Conservation (phyloP, 805 yeast species). For the Candida montana region DNA sequence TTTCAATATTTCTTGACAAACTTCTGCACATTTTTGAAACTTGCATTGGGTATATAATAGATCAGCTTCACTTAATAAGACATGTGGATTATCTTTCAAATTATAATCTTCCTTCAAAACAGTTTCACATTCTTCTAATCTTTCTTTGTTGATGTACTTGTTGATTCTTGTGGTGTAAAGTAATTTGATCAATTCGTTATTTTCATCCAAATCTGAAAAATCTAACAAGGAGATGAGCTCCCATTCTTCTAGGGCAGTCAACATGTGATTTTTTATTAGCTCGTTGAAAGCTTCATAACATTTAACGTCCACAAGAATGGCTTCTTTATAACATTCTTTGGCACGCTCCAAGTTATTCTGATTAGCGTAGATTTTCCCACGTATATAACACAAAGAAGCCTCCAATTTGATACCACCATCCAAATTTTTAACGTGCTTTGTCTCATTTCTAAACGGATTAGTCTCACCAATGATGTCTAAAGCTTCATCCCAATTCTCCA, state of each 20-base stretch:
- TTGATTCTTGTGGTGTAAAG: conserved; percentile 73
- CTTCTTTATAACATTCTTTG: conserved; percentile 80
- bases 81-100: conserved; percentile 63
- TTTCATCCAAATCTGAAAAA: conserved; percentile 71
- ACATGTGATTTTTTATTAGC: conserved; percentile 60
- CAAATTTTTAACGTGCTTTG: conserved; percentile 37
- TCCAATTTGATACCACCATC: conserved; percentile 88
- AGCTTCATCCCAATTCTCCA: conserved; percentile 85
- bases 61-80: conserved; percentile 65
- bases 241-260: conserved; percentile 87
- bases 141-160: conserved; percentile 57
- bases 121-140: conserved; percentile 60
- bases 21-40: conserved; percentile 65
- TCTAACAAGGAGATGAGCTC: conserved; percentile 59
- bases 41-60: conserved; percentile 67
- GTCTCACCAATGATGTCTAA: conserved; percentile 77
- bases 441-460: conserved; percentile 55
- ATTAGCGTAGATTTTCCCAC: conserved; percentile 79
- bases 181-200: conserved; percentile 71
- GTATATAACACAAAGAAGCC: conserved; percentile 76
- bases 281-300: conserved; percentile 91
- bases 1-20: conserved; percentile 54
- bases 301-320: conserved; percentile 80
- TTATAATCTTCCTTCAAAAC: conserved; percentile 67
- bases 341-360: conserved; percentile 84